A percentile compares a stretch with the other conserved stretches of the same genome.
These are phyloP conservation scores for Didymella pomorum DNA, from an alignment of 2,329 filamentous ascomycete genomes.

Conservation along the genomic window DNA sequence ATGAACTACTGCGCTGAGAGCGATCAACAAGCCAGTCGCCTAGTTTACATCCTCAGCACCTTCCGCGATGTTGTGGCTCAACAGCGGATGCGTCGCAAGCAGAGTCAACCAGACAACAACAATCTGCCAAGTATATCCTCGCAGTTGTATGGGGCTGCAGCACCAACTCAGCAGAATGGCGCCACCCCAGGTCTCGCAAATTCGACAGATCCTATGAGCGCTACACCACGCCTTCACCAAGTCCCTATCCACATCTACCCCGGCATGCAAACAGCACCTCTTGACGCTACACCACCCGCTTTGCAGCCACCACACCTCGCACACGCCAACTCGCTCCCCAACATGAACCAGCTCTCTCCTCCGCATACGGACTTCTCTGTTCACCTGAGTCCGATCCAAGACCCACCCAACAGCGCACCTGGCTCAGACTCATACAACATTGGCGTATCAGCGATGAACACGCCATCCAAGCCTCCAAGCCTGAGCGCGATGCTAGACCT, in stretches of 20 bases:
- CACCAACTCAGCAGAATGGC: conserved; percentile 21
- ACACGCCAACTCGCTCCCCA: conserved; percentile 2
- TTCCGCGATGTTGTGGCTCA: conserved; percentile 51
- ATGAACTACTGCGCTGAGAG: conserved; percentile 53
- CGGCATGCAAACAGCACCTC: conserved; percentile 43
- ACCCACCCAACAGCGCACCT: conserved; percentile 20
- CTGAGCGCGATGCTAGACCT: conserved; percentile 51
- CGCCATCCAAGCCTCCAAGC: conserved; percentile 32
- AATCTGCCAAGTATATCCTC: conserved; percentile 46
- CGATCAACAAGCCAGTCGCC: conserved; percentile 51
- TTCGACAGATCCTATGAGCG: conserved; percentile 26
- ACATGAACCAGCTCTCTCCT: conserved; percentile 17
- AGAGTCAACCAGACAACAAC: conserved; percentile 32
- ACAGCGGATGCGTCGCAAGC: conserved; percentile 41
- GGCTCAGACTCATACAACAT: conserved; percentile 8
- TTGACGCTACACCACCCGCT: conserved; percentile 23
- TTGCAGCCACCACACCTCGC: conserved; percentile 16
- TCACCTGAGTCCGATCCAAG: conserved; percentile 43
- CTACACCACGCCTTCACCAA: conserved; percentile 40
- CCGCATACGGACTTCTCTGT: conserved; percentile 36
- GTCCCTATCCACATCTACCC: conserved; percentile 49
- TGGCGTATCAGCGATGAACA: conserved; percentile 9
- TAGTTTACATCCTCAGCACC: conserved; percentile 49
- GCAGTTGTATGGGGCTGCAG: conserved; percentile 41
- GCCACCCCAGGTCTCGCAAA: conserved; percentile 11